phyloP scores from a whole-genome alignment of 2,329 filamentous ascomycete genomes.

The Monilinia polystroma region DNA sequence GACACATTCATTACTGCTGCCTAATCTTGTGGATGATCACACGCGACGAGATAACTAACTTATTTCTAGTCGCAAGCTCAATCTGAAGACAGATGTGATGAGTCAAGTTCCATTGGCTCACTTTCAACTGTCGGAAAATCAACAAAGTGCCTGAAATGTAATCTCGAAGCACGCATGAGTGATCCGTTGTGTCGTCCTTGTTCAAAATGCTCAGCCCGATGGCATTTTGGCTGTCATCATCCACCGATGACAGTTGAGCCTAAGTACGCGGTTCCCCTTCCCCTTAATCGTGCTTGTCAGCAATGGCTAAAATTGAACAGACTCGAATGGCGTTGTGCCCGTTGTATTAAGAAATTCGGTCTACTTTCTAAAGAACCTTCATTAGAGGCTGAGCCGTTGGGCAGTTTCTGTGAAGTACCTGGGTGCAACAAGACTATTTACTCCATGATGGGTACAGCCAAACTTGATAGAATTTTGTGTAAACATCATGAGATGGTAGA shows the following conservation, averaged over 20 bases:
- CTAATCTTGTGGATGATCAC: neutral
- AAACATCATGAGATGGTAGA: conserved; percentile 15
- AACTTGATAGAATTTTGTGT: conserved; percentile 11
- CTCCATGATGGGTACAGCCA: conserved; percentile 1
- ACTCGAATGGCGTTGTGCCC: conserved; percentile 12
- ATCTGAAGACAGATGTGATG: conserved; percentile 27
- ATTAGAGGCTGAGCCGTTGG: neutral
- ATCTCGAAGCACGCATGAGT: conserved; percentile 18
- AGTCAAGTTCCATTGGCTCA: conserved; percentile 23
- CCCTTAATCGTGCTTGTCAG: neutral
- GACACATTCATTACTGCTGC: conserved; percentile 39
- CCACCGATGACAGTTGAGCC: conserved; percentile 3
- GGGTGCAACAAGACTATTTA: conserved; percentile 16
- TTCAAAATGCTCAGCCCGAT: conserved; percentile 28
- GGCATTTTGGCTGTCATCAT: conserved; percentile 30
- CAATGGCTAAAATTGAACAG: conserved; percentile 14
- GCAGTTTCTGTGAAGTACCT: conserved; percentile 13
- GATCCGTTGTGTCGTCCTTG: conserved; percentile 30
- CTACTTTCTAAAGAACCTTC: neutral
- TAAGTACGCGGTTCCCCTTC: conserved; percentile 1
- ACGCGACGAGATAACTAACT: conserved; percentile 24
- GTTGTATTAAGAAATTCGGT: conserved; percentile 17
- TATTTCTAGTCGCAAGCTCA: conserved; percentile 24
- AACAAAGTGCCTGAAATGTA: conserved; percentile 32
- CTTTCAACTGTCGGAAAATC: conserved; percentile 18